A percentile compares a stretch with the other conserved stretches of the same genome.
phyloP scores from a whole-genome alignment of 192 early-diverging fungal genomes.

The Umbelopsis sp. region DNA sequence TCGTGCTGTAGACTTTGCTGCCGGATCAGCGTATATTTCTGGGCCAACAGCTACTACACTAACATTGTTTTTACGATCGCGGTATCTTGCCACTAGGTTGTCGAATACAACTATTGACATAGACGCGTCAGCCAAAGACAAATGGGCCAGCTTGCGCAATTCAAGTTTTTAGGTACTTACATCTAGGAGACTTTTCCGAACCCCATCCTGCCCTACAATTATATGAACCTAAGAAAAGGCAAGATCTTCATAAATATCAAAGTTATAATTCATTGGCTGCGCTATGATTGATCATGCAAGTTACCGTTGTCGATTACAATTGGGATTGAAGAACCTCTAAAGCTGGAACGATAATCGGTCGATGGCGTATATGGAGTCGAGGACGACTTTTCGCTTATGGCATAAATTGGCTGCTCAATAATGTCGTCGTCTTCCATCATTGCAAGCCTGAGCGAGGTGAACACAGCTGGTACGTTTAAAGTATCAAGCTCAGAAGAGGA shows the following conservation, averaged over 20 bases:
- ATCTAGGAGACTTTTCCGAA: constrained; percentile 53
- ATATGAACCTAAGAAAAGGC: constrained; percentile 56
- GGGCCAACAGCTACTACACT: constrained; percentile 62
- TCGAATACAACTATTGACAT: constrained; percentile 67
- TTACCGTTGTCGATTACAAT: constrained; percentile 75
- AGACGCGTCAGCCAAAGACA: constrained; percentile 10
- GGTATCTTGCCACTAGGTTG: constrained; percentile 66
- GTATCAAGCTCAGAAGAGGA: too few species aligned
- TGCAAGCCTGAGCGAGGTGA: not conserved
- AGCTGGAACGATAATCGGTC: constrained; percentile 49
- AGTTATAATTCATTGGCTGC: too few species aligned
- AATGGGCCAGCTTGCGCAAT: not conserved
- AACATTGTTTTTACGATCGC: constrained; percentile 53
- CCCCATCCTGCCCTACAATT: constrained; percentile 87
- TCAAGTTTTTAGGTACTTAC: constrained; percentile 39
- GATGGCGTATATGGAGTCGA: constrained; percentile 35
- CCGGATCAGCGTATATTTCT: constrained; percentile 61
- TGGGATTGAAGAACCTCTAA: constrained; percentile 43
- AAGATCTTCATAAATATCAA: too few species aligned
- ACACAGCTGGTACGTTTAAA: not conserved
- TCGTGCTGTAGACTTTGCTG: constrained; percentile 52
- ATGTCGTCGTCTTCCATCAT: constrained; percentile 11
- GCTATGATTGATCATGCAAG: not conserved
- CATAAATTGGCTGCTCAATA: constrained; percentile 22
- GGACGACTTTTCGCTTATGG: constrained; percentile 39